Evolutionary conservation across 805 yeast genomes (phyloP), one percentile per base, ranked within the genome.

Genomic region (Candida pini): DNA sequence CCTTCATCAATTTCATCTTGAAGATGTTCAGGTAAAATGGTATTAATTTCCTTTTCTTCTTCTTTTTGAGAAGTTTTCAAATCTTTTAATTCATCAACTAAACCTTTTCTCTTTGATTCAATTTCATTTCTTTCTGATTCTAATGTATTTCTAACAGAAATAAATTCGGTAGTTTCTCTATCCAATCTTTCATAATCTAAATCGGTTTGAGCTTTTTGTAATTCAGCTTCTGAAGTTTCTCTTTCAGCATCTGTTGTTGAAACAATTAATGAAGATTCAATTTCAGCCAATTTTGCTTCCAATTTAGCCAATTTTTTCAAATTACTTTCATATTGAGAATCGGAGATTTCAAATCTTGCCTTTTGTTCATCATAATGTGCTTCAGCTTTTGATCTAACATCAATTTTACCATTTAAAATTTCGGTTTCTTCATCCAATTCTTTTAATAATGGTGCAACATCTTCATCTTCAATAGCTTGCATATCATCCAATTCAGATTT

Each of bases 401-500:
- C 60, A 27, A 69, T 67, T 45, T 77, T 62, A n/a, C 68, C 70
- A 31, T 62, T 58, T 50, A 78, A 64, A 41, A 69, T 68, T 18
- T 59, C 61, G 23, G 66, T 64, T 58, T 78, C 83, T 20, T 48
- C 48, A 40, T 63, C 66, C 48, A 75, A 62, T 47, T 71, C 78
- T 24, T 66, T 76, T 46, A 75, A 63, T 15, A 69, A 55, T 31
- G 85, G 85, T 32, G 71, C 68, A 44, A 76, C 53, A 31, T 67
- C 68, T 37, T 62, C 73, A 47, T 75, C 79, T 45, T 68, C 67
- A 47, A 71, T 79, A 10, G 63, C 60, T 51, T 76, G 75, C 56
- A 73, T 53, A 15, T 44, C 55, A 29, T 60, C 68, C 42, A 73
- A 58, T 47, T 71, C 78, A 10, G 53, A 55, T 41, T 64, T 62